Evolutionary conservation across 2,329 filamentous ascomycete species (phyloP).

Genomic region (Scleromitrula shiraiana): DNA sequence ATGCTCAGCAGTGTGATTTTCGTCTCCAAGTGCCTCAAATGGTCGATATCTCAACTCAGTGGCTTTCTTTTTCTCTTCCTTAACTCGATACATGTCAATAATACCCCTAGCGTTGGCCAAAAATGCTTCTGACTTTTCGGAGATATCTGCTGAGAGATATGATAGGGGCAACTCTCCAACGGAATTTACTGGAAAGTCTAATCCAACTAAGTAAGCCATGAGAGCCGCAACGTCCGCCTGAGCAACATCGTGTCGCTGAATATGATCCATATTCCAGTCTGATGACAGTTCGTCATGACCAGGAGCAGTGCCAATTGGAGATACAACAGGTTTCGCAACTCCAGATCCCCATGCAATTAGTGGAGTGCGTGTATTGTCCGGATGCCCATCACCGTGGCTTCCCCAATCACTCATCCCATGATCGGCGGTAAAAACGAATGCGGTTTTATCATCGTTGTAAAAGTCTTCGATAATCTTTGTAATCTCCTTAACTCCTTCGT

Average conservation of each 20-base stretch:
- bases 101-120: constrained; percentile 80
- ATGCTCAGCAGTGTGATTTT: constrained; percentile 57
- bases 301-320: constrained; percentile 48
- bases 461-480: constrained; percentile 76
- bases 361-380: constrained; percentile 92
- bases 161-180: constrained; percentile 86
- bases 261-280: constrained; percentile 75
- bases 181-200: constrained; percentile 91
- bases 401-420: constrained; percentile 99
- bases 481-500: constrained; percentile 80
- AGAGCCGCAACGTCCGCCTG: constrained; percentile 92
- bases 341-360: constrained; percentile 91
- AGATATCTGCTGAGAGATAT: constrained; percentile 63
- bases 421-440: constrained; percentile 94
- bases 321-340: constrained; percentile 63
- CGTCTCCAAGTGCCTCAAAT: constrained; percentile 60
- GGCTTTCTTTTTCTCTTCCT: constrained; percentile 74
- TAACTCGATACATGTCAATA: constrained; percentile 92
- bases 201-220: constrained; percentile 85
- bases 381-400: constrained; percentile 97
- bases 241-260: constrained; percentile 82
- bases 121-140: constrained; percentile 76
- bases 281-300: constrained; percentile 89
- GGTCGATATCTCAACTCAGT: constrained; percentile 71
- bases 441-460: constrained; percentile 76